Base-by-base conservation (phyloP, 2,329 filamentous ascomycete species). In the Rutstroemia sp. region DNA sequence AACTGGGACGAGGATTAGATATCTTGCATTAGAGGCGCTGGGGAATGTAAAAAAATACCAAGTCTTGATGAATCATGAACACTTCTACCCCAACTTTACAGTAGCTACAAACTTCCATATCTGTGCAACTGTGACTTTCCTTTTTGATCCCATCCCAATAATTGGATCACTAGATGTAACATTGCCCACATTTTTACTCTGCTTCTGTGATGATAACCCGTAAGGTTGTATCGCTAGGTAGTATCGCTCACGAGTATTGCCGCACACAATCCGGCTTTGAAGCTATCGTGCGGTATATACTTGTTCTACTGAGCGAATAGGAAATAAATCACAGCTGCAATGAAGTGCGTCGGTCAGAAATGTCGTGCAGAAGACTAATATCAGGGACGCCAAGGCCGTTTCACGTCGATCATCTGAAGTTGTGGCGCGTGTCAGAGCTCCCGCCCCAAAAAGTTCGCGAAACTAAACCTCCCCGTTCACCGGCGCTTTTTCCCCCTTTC, bases 1-100 rank as follows among this genome's bases (percentile, higher is more conserved):
- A 71, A 71, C 62, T 71, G 69, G 69, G 69, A 71, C 60, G 68
- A 71, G 58, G 69, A 71, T 63, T 71, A 70, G 61, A 66, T 64
- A 39, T 58, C 48, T 56, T 61, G 59, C 51, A 63, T 60, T 61
- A 65, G 59, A 61, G 57, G 60, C 57, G 58, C 51, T 58, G 56
- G 58, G 54, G 58, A 60, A 57, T 66, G 64, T 68, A 67, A 58
- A 67, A 67, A 58, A 67, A 67, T 65, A 68, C 58, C 58, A 64
- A 56, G 30, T 54, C 51, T 46, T 57, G 39, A 54, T 54, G 50
- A 57, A 54, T 57, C 51, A 53, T 54, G 49, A 52, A 51, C 30
- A 48, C 42, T 34, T 34, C 10, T 12, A 34, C 30, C 30, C 3
- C 30, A 14, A 12, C 12, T 34, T 12, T 14, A 34, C 30, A 10